Evolutionary conservation across 2,329 filamentous ascomycete genomes (phyloP), one percentile per base, ranked within the genome.

Genomic region (Plectosphaerella cucumerina): DNA sequence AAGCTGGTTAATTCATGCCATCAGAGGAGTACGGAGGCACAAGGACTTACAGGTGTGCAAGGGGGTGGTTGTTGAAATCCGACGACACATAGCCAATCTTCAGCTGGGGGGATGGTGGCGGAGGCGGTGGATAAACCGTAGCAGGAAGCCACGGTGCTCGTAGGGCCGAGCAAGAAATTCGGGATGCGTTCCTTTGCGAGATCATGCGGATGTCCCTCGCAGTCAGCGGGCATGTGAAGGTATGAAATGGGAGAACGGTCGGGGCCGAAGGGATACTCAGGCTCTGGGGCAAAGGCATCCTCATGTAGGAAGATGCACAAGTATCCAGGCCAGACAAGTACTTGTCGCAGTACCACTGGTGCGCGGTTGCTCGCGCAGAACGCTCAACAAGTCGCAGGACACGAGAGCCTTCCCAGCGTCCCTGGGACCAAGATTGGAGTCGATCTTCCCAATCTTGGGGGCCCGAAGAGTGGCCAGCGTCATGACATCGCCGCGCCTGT

Each of bases 1-100:
- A 31, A 15, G 8, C 3, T 39, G 44, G 49, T 53, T 44, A 41
- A 48, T 12, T 17, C 2, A 12, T 17, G n/a, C 53, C 21, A 51
- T 53, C 49, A 54, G 50, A 50, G 14, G 4, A 18, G 22, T 3
- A 18, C n/a, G 12, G n/a, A n/a, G n/a, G 35, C 15, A 3, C 12
- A 15, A 33, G 15, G 14, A 61, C 78, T 71, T 72, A 83, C 78
- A 99, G 69, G 71, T 99, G 94, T 21, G 94, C 94, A 33, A 99
- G 74, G 4, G 94, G 94, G 65, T 99, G 94, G 61, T 99, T 99
- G 65, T 99, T 99, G 71, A 99, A 99, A 69, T 99, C 94, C 0
- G 94, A 97, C 4, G 94, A 97, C 35, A 99, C 85, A 66, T 99
- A 99, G 44, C 94, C 94, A 53, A 99, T 84, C 58, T 90, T 93